Evolutionary conservation across 108 stramenopile genomes (phyloP).

Genomic region (Cylindrotheca fusiformis): DNA sequence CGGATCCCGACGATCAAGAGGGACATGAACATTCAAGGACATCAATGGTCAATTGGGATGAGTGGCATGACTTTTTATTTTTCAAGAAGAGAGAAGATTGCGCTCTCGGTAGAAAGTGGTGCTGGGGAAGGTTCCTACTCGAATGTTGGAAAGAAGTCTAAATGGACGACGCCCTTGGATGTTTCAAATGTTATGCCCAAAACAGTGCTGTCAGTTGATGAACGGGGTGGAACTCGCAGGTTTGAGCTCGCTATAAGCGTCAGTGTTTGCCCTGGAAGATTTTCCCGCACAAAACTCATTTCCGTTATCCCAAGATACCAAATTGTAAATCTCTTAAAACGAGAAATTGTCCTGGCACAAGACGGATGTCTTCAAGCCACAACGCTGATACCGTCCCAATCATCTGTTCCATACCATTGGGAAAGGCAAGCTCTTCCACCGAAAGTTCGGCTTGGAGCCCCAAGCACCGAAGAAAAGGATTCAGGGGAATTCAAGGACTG

Average conservation of each 20-base stretch:
- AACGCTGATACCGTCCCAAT: conserved; percentile 55
- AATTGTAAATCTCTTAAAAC: conserved; percentile 65
- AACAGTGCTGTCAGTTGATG: conserved; percentile 65
- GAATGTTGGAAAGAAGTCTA: conserved; percentile 30
- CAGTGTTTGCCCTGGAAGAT: conserved; percentile 57
- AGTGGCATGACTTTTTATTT: conserved; percentile 72
- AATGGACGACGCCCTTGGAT: conserved; percentile 69
- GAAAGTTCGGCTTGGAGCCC: conserved; percentile 51
- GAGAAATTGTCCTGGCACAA: conserved; percentile 61
- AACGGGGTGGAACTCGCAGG: conserved; percentile 42
- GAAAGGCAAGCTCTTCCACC: conserved; percentile 42
- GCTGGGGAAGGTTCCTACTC: conserved; percentile 10
- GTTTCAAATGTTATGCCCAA: conserved; percentile 76
- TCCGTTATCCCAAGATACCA: conserved; percentile 68
- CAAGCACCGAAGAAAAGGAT: conserved; percentile 30
- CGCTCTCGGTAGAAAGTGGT: conserved; percentile 52
- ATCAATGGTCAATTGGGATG: conserved; percentile 77
- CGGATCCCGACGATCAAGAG: conserved; percentile 28
- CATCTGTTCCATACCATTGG: conserved; percentile 65
- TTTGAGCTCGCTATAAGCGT: conserved; percentile 78
- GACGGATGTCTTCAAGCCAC: conserved; percentile 45
- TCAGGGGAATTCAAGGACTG: conserved; percentile 27
- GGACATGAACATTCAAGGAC: conserved; percentile 48
- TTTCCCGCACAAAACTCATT: conserved; percentile 63
- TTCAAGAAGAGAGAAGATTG: conserved; percentile 51